Conservation (phyloP, 1,139 yeast genomes). For the Tardiomyces depauwii region DNA sequence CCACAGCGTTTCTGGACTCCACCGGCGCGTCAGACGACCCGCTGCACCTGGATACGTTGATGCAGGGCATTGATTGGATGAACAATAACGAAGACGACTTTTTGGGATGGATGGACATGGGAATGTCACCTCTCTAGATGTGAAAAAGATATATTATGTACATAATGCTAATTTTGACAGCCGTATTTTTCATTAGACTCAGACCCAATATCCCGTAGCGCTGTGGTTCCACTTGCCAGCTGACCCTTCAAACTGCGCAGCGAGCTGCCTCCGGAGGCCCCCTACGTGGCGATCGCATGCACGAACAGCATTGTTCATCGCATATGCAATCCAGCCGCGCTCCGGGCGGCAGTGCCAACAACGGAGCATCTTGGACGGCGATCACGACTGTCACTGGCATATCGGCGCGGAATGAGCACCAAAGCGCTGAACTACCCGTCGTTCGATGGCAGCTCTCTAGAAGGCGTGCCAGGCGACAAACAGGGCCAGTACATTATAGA, state of each 20-base stretch:
- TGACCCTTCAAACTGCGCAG: too few relatives aligned
- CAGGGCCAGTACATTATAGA: not conserved
- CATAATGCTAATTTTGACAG: too few relatives aligned
- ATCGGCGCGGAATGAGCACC: not conserved
- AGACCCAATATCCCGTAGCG: too few relatives aligned
- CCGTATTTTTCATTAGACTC: too few relatives aligned
- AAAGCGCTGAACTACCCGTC: not conserved
- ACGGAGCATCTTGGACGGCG: too few relatives aligned
- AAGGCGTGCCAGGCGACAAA: not conserved
- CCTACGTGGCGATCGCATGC: too few relatives aligned
- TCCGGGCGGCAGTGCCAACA: too few relatives aligned
- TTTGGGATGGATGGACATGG: slow-evolving; percentile 88
- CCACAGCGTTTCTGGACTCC: slow-evolving; percentile 15
- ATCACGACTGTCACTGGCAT: too few relatives aligned
- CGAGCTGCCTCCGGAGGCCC: too few relatives aligned
- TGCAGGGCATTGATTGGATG: slow-evolving; percentile 78
- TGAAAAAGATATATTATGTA: slow-evolving; percentile 18
- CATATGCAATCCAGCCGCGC: too few relatives aligned
- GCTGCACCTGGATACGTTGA: slow-evolving; percentile 33
- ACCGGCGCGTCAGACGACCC: slow-evolving; percentile 23
- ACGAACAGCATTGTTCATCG: too few relatives aligned
- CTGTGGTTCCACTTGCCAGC: too few relatives aligned
- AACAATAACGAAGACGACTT: slow-evolving; percentile 74
- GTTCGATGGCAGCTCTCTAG: not conserved
- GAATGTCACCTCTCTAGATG: slow-evolving; percentile 42